phyloP scores from a whole-genome alignment of 352 stramenopile genomes.

The Halophytophthora polymorphica region DNA sequence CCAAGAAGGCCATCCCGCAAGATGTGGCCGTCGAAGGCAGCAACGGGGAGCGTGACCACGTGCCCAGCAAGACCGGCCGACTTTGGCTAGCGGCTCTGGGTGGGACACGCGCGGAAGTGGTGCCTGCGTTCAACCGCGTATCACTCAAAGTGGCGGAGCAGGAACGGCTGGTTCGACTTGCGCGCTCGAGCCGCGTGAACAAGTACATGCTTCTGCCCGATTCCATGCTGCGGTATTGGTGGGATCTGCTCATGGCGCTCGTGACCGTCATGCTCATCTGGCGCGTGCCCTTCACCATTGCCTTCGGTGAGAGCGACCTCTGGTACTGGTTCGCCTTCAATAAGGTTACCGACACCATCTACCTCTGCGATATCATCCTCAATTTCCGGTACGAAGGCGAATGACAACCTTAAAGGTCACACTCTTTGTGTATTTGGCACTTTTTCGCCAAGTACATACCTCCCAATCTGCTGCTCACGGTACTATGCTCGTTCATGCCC shows the following conservation, averaged over 20 bases:
- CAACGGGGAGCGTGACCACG: conserved; percentile 6
- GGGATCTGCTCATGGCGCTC: conserved; percentile 50
- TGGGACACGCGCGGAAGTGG: conserved; percentile 30
- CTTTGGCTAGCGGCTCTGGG: conserved; percentile 17
- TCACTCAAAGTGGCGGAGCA: conserved; percentile 55
- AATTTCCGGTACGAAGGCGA: conserved; percentile 65
- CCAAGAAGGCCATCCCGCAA: conserved; percentile 9
- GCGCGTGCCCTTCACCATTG: conserved; percentile 56
- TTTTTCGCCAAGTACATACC: not conserved
- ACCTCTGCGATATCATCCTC: conserved; percentile 44
- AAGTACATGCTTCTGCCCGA: conserved; percentile 50
- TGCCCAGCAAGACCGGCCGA: conserved; percentile 10
- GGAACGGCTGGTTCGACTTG: conserved; percentile 39
- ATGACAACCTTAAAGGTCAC: no score
- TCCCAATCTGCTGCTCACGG: not conserved
- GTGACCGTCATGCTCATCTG: conserved; percentile 57
- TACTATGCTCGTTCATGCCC: conserved; percentile 1
- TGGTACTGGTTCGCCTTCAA: conserved; percentile 52
- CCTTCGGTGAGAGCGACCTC: conserved; percentile 40
- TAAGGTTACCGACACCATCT: conserved; percentile 43
- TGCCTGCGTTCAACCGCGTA: conserved; percentile 51
- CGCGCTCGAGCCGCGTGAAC: conserved; percentile 22
- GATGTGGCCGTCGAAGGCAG: not conserved
- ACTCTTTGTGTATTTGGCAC: no score
- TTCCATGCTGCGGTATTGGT: conserved; percentile 42